phyloP scores from a whole-genome alignment of 768 basidiomycete species.

The Macrolepiota albuminosa region DNA sequence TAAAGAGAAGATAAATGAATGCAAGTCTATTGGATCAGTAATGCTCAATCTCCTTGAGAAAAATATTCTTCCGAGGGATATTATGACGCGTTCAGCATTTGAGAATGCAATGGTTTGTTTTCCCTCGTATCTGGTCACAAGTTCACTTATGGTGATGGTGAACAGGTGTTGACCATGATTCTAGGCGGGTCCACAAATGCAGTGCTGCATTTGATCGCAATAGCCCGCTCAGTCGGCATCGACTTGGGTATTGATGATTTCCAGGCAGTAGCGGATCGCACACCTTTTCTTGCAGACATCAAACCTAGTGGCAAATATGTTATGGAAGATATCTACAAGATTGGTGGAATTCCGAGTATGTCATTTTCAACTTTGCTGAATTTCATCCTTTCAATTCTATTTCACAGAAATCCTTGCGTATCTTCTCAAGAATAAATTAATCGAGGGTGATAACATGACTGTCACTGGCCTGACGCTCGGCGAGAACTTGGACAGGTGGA shows the following conservation, averaged over 20 bases:
- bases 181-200: constrained; percentile 98
- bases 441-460: constrained; percentile 88
- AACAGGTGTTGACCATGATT: constrained; percentile 90
- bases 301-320: constrained; percentile 98
- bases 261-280: constrained; percentile 87
- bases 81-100: constrained; percentile 95
- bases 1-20: constrained; percentile 82
- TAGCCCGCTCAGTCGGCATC: constrained; percentile 94
- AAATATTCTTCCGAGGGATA: constrained; percentile 89
- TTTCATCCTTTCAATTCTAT: background rate
- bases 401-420: constrained; percentile 74
- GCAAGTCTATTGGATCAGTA: constrained; percentile 69
- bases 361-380: constrained; percentile 10
- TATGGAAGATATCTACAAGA: constrained; percentile 95
- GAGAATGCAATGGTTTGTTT: constrained; percentile 90
- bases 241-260: constrained; percentile 87
- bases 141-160: constrained; percentile 1
- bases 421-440: constrained; percentile 79
- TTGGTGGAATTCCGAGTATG: constrained; percentile 95
- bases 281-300: constrained; percentile 92
- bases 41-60: constrained; percentile 87
- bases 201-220: constrained; percentile 93
- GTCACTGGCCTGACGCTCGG: constrained; percentile 88
- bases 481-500: constrained; percentile 91
- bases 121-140: constrained; percentile 3